phyloP scores from a whole-genome alignment of 768 basidiomycete species.

The Hebeloma cylindrosporum region DNA sequence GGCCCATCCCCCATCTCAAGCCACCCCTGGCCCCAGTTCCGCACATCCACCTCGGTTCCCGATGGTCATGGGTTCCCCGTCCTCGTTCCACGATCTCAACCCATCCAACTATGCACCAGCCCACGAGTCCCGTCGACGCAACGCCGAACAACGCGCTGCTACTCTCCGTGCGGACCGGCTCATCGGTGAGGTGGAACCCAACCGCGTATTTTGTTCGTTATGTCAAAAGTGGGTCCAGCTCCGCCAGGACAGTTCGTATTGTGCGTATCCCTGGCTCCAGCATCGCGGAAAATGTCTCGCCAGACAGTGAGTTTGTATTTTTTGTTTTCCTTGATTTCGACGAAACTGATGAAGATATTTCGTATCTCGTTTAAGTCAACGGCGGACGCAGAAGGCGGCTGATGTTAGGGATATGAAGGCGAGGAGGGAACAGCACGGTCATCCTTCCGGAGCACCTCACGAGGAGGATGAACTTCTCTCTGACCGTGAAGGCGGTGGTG shows the following conservation, averaged over 20 bases:
- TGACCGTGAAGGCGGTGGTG: conserved; percentile 18
- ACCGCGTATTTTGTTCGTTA: conserved; percentile 69
- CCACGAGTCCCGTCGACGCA: conserved; percentile 69
- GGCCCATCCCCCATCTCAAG: conserved; percentile 1
- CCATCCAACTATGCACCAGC: conserved; percentile 55
- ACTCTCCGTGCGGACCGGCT: conserved; percentile 65
- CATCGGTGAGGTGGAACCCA: conserved; percentile 70
- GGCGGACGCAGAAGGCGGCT: conserved; percentile 54
- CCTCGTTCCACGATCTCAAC: conserved; percentile 45
- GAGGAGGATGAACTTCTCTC: conserved; percentile 32
- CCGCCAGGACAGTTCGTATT: conserved; percentile 74
- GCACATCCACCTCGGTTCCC: not conserved
- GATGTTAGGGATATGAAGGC: conserved; percentile 50
- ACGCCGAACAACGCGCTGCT: conserved; percentile 78
- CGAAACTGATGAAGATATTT: not conserved
- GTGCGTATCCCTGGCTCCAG: conserved; percentile 81
- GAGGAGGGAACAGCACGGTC: conserved; percentile 15
- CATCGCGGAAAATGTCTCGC: conserved; percentile 75
- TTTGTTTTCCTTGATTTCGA: not conserved
- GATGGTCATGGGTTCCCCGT: not conserved
- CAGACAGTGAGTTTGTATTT: conserved; percentile 54
- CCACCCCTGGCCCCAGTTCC: not conserved
- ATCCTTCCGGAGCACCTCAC: not conserved
- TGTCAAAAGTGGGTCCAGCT: conserved; percentile 86
- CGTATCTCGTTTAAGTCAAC: conserved; percentile 40